These are phyloP conservation scores for Nannochloropsis oceanica DNA, from an alignment of 108 stramenopile species.

Conservation along the genomic window DNA sequence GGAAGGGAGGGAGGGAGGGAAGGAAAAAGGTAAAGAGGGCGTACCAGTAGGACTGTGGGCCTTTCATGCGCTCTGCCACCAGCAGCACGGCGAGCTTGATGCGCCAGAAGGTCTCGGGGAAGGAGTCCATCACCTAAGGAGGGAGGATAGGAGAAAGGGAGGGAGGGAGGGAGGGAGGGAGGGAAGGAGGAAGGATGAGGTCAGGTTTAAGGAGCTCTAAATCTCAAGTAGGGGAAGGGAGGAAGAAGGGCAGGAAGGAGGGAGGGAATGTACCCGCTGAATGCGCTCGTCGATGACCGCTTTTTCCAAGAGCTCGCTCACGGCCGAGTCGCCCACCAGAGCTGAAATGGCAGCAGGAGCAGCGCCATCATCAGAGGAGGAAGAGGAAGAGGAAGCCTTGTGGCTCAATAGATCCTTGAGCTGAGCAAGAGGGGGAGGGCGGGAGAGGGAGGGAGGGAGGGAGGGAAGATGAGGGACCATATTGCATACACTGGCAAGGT, in stretches of 20 bases:
- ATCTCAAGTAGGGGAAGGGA: not conserved
- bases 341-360: not conserved
- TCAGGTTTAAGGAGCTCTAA: not conserved
- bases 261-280: not conserved
- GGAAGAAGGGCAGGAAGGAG: not conserved
- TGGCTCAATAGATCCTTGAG: not conserved
- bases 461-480: not conserved
- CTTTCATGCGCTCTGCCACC: too few species aligned
- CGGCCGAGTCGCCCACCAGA: not conserved
- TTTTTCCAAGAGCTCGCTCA: not conserved
- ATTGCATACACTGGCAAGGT: not conserved
- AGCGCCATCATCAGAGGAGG: not conserved
- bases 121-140: too few species aligned
- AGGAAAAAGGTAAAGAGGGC: too few species aligned
- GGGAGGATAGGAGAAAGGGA: not conserved
- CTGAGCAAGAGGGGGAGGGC: not conserved
- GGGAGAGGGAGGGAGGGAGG: not conserved
- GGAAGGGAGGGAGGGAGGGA: too few species aligned
- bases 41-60: too few species aligned
- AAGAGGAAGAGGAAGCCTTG: not conserved
- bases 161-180: not conserved
- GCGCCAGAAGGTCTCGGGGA: too few species aligned
- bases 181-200: not conserved
- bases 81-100: too few species aligned
- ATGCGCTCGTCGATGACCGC: not conserved